Percentiles rank a stretch among this genome's conserved stretches.
phyloP scores from a whole-genome alignment of 352 stramenopile genomes.

The Pythium rishiriense region DNA sequence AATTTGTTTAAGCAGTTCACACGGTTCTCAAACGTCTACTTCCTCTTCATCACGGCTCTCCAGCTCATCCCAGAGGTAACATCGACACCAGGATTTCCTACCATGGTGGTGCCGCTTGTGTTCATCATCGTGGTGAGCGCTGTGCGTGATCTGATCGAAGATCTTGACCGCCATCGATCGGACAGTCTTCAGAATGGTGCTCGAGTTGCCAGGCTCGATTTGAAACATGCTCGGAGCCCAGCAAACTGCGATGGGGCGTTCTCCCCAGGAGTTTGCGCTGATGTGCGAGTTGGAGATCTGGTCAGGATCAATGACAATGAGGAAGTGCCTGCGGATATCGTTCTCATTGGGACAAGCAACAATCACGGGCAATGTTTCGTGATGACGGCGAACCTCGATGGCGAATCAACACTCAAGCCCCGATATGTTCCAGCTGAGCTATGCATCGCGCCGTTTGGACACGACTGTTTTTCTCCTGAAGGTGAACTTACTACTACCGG shows the following conservation, averaged over 20 bases:
- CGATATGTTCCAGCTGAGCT: constrained; percentile 54
- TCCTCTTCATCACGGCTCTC: constrained; percentile 85
- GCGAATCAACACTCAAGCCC: constrained; percentile 88
- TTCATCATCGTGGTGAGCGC: constrained; percentile 88
- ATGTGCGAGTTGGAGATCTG: constrained; percentile 79
- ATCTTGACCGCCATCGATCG: constrained; percentile 70
- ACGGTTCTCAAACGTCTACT: constrained; percentile 91
- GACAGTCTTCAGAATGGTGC: constrained; percentile 66
- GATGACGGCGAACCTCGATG: constrained; percentile 87
- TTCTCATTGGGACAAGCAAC: constrained; percentile 57
- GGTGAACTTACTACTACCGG: constrained; percentile 29
- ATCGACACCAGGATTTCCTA: constrained; percentile 78
- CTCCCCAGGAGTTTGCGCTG: constrained; percentile 32
- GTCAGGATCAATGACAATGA: constrained; percentile 78
- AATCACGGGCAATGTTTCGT: constrained; percentile 73
- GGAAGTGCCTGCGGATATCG: constrained; percentile 67
- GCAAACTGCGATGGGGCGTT: not conserved
- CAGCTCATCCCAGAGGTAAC: constrained; percentile 84
- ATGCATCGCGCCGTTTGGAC: constrained; percentile 22
- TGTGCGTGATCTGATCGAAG: constrained; percentile 79
- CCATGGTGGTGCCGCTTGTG: constrained; percentile 79
- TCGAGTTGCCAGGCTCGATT: constrained; percentile 20
- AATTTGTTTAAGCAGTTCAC: constrained; percentile 80
- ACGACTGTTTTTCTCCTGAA: constrained; percentile 28
- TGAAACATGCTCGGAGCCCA: not conserved